Conservation (phyloP, 2,329 filamentous ascomycete genomes). For the Fonsecaea monophora region DNA sequence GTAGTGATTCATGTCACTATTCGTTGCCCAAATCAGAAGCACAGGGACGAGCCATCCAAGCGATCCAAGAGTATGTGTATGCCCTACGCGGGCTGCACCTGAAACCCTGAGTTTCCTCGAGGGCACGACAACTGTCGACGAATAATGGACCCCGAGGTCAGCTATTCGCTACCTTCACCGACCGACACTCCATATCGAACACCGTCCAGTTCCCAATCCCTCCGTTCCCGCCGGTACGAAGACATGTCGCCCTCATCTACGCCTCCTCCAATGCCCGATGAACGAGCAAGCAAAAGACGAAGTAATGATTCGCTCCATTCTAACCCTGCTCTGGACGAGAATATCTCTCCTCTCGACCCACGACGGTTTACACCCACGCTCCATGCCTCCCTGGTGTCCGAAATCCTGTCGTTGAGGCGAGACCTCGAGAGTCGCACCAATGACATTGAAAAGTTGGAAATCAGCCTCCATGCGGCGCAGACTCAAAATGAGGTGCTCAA, state of each 20-base stretch:
- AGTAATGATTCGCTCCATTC: constrained; percentile 46
- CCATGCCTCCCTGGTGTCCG: constrained; percentile 91
- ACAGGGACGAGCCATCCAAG: neutral
- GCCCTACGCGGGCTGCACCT: constrained; percentile 9
- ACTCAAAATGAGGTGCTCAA: constrained; percentile 77
- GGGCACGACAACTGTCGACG: constrained; percentile 19
- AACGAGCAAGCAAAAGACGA: constrained; percentile 48
- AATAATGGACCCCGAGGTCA: constrained; percentile 47
- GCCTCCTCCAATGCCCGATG: constrained; percentile 66
- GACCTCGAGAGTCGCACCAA: constrained; percentile 90
- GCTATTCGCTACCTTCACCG: constrained; percentile 70
- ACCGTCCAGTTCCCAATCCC: constrained; percentile 63
- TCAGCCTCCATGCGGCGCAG: constrained; percentile 71
- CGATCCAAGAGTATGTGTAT: constrained; percentile 19
- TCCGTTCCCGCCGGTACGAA: constrained; percentile 67
- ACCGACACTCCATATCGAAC: constrained; percentile 75
- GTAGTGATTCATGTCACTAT: constrained; percentile 6
- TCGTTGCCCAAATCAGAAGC: neutral
- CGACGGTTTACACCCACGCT: constrained; percentile 92
- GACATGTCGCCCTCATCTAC: constrained; percentile 51
- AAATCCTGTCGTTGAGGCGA: constrained; percentile 84
- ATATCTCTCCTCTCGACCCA: constrained; percentile 79
- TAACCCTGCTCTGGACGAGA: constrained; percentile 62
- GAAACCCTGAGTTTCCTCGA: constrained; percentile 13
- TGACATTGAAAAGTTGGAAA: constrained; percentile 84